Evolutionary conservation across 1,139 yeast species (phyloP).

Genomic region (Zygosaccharomyces sapae): DNA sequence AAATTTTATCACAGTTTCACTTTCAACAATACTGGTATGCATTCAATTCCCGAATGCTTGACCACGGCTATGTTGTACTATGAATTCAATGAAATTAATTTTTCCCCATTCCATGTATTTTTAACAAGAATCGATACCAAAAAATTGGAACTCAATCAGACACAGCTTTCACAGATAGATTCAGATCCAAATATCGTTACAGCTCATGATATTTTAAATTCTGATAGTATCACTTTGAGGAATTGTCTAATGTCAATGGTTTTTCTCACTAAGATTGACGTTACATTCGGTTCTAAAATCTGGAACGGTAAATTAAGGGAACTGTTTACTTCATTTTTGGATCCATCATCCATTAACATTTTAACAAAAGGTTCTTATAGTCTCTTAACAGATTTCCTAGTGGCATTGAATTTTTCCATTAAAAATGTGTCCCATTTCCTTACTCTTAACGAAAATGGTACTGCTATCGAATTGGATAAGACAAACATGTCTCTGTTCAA

Average conservation of each 20-base stretch:
- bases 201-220: constrained; percentile 14
- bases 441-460: constrained; percentile 15
- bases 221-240: constrained; percentile 27
- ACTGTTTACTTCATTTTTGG: constrained; percentile 27
- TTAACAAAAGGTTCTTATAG: constrained; percentile 29
- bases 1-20: constrained; percentile 33
- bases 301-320: constrained; percentile 24
- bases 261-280: constrained; percentile 26
- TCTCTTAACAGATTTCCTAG: constrained; percentile 31
- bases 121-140: constrained; percentile 32
- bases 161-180: background rate
- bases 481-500: constrained; percentile 32
- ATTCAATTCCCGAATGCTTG: constrained; percentile 31
- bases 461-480: constrained; percentile 21
- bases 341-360: constrained; percentile 24
- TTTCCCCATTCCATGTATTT: constrained; percentile 29
- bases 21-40: constrained; percentile 28
- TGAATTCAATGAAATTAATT: constrained; percentile 27
- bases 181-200: background rate
- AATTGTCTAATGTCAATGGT: constrained; percentile 32
- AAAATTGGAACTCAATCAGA: constrained; percentile 28
- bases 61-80: constrained; percentile 29
- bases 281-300: constrained; percentile 24
- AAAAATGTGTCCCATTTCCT: constrained; percentile 29
- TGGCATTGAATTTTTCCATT: constrained; percentile 33